A percentile compares a stretch with the other conserved stretches of the same genome.
phyloP scores from a whole-genome alignment of 2,329 filamentous ascomycete species.

The Mariannaea sp. region DNA sequence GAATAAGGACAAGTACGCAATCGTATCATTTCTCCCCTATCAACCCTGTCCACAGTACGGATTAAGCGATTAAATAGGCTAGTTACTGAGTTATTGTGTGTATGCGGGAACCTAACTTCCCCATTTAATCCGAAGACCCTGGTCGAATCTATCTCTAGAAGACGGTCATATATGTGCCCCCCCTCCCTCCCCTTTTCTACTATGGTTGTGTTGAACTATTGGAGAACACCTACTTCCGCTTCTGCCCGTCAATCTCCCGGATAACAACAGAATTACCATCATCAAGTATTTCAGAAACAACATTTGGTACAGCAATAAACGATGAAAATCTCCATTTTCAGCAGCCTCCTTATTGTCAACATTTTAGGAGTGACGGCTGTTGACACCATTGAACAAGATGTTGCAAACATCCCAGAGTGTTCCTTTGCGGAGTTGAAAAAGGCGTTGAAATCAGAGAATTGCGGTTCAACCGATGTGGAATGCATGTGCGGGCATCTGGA shows the following conservation, averaged over 20 bases:
- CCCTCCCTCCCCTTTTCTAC: no score
- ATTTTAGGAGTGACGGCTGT: background rate
- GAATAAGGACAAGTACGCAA: no score
- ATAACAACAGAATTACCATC: background rate
- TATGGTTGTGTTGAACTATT: background rate
- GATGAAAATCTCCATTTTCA: background rate
- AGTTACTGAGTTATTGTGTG: no score
- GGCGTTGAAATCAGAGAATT: slow-evolving; percentile 5
- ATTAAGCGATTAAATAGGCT: no score
- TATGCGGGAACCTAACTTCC: no score
- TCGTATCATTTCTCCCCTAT: no score
- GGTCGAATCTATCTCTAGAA: no score
- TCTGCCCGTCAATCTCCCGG: no score
- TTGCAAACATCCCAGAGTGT: background rate
- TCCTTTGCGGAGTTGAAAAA: slow-evolving; percentile 1
- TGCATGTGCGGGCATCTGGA: background rate
- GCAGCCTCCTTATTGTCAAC: background rate
- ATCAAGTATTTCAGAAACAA: background rate
- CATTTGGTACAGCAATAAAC: background rate
- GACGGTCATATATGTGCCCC: no score
- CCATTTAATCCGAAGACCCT: no score
- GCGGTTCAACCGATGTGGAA: background rate
- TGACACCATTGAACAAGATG: background rate
- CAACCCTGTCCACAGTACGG: no score
- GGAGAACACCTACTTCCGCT: background rate